These are phyloP conservation scores for Rhodotorula sp. DNA, from an alignment of 1,284 basidiomycete genomes.

Conservation along the genomic window DNA sequence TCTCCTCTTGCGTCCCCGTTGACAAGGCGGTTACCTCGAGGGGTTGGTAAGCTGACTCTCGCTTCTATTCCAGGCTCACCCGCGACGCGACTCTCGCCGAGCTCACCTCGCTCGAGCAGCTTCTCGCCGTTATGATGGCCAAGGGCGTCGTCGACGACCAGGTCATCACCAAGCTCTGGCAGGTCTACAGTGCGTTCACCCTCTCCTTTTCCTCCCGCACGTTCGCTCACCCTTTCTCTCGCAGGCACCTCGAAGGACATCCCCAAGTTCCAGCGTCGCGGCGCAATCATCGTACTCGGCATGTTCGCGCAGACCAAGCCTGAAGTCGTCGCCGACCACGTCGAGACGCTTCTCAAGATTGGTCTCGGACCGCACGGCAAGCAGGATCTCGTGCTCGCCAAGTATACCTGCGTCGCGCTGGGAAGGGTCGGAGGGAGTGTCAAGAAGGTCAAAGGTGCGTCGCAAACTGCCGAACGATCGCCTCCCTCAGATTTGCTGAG, in stretches of 20 bases:
- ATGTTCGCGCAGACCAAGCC: slow-evolving; percentile 89
- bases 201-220: neutral
- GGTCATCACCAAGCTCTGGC: slow-evolving; percentile 88
- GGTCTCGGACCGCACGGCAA: slow-evolving; percentile 85
- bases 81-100: slow-evolving; percentile 91
- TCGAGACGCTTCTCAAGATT: slow-evolving; percentile 80
- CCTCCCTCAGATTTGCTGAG: too few species aligned
- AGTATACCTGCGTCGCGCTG: slow-evolving; percentile 90
- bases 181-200: slow-evolving; percentile 77
- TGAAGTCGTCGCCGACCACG: slow-evolving; percentile 79
- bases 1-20: neutral
- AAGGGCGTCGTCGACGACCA: slow-evolving; percentile 76
- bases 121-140: slow-evolving; percentile 91
- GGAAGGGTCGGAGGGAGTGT: slow-evolving; percentile 89
- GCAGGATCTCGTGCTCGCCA: slow-evolving; percentile 82
- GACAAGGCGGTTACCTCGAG: neutral
- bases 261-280: slow-evolving; percentile 78
- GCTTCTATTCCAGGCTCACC: slow-evolving; percentile 61
- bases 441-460: slow-evolving; percentile 90
- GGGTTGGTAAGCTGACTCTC: neutral
- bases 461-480: too few species aligned
- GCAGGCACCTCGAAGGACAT: slow-evolving; percentile 70
- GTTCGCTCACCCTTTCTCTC: neutral
- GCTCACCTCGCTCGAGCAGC: slow-evolving; percentile 90
- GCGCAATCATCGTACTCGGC: slow-evolving; percentile 89